A percentile compares a stretch with the other conserved stretches of the same genome.
Conservation (phyloP, 78 protist genomes). For the Fonticula alba region DNA sequence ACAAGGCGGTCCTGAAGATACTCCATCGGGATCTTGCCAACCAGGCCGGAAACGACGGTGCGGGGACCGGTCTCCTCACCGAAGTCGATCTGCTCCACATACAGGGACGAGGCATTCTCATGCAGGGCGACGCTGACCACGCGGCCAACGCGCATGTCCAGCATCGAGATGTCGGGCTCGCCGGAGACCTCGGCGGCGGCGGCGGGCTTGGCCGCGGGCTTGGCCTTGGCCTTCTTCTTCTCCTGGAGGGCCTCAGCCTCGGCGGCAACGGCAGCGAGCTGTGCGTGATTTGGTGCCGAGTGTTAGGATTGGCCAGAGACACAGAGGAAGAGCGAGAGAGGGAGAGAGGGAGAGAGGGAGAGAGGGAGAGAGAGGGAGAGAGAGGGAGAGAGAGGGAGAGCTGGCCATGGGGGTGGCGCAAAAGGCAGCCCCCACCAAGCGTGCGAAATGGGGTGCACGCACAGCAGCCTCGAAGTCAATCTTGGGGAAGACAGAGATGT, state of each 20-base stretch:
- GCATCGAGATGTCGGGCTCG: not conserved
- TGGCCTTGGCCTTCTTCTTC: not conserved
- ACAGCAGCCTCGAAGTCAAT: no score
- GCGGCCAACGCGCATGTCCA: conserved; percentile 29
- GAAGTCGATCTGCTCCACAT: conserved; percentile 30
- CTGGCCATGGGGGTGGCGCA: no score
- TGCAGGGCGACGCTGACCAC: conserved; percentile 9
- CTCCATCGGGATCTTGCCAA: not conserved
- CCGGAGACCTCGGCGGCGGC: not conserved
- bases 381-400: no score
- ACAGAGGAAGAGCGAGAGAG: no score
- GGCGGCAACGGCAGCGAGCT: not conserved
- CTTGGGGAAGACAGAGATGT: no score
- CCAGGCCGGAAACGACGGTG: conserved; percentile 24
- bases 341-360: no score
- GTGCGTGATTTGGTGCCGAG: no score
- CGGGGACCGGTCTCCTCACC: conserved; percentile 17
- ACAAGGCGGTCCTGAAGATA: conserved; percentile 3
- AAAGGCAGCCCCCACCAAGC: no score
- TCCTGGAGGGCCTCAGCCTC: not conserved
- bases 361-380: no score
- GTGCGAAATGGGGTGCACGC: no score
- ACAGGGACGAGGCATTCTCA: conserved; percentile 18
- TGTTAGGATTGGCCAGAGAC: no score
- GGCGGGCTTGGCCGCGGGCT: not conserved